These are phyloP conservation scores for Annulohypoxylon moriforme DNA, from an alignment of 495 filamentous ascomycete species.

Conservation along the genomic window DNA sequence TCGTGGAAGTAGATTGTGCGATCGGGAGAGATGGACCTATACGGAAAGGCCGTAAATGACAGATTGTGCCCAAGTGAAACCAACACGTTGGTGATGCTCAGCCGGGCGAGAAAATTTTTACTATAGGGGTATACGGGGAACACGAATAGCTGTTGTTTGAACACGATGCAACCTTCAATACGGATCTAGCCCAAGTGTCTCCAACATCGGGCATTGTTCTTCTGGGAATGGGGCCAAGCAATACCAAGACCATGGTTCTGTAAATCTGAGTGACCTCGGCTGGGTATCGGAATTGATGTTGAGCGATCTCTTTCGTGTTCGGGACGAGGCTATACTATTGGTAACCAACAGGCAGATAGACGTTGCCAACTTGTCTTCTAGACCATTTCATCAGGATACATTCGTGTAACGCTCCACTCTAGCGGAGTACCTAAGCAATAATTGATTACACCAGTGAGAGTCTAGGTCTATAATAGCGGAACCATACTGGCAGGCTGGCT, in stretches of 20 bases:
- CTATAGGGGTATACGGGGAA: background rate
- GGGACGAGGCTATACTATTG: background rate
- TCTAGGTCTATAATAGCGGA: background rate
- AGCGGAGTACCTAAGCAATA: background rate
- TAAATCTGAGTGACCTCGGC: slow-evolving; percentile 1
- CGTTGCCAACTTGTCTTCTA: background rate
- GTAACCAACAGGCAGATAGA: background rate
- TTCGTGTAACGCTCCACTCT: background rate
- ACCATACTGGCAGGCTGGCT: background rate
- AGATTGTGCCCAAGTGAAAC: background rate
- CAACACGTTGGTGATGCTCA: background rate
- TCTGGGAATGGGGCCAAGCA: background rate
- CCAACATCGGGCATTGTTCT: slow-evolving; percentile 6
- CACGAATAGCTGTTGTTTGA: background rate
- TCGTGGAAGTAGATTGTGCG: background rate
- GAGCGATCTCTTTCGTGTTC: slow-evolving; percentile 4
- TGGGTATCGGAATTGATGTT: background rate
- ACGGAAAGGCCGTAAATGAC: slow-evolving; percentile 7
- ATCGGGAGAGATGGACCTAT: background rate
- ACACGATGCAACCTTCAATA: slow-evolving; percentile 9
- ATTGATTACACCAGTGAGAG: background rate
- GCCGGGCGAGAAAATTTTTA: background rate
- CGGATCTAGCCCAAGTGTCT: background rate
- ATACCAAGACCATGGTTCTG: slow-evolving; percentile 3
- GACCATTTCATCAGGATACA: background rate